Base-by-base conservation (phyloP, 139 green algal genomes). In the Chlorella ohadii region DNA sequence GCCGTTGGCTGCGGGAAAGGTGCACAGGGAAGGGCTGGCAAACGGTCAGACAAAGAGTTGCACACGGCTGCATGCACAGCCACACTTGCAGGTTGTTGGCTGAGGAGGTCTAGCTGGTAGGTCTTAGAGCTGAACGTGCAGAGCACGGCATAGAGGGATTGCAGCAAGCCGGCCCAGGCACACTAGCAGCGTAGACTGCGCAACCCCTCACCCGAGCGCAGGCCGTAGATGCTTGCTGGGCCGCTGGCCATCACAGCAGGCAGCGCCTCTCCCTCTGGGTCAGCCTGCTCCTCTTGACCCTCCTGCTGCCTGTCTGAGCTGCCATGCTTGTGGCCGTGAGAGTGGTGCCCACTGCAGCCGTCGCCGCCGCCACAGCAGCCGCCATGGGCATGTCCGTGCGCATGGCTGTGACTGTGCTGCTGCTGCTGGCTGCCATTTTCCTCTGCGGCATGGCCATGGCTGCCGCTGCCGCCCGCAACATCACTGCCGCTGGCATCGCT, bases 1-100 rank as follows among this genome's bases (percentile, higher is more conserved):
- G 13, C 85, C 84, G 76, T 90, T 90, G 39, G 61, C 83, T 82
- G 76, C 76, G 38, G 38, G 5, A n/a, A n/a, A n/a, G n/a, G n/a
- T n/a, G n/a, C n/a, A n/a, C n/a, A n/a, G n/a, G n/a, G n/a, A n/a
- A n/a, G n/a, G n/a, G n/a, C n/a, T n/a, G n/a, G n/a, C n/a, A n/a
- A n/a, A n/a, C n/a, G n/a, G n/a, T n/a, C n/a, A n/a, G n/a, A n/a
- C n/a, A n/a, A n/a, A n/a, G n/a, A n/a, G n/a, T n/a, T n/a, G n/a
- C n/a, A n/a, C n/a, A n/a, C n/a, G n/a, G n/a, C n/a, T n/a, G n/a
- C n/a, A n/a, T n/a, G n/a, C n/a, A n/a, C n/a, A n/a, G n/a, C n/a
- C n/a, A n/a, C n/a, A n/a, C n/a, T n/a, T n/a, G n/a, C n/a, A n/a
- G n/a, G n/a, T n/a, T n/a, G n/a, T n/a, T n/a, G n/a, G n/a, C n/a